phyloP scores from a whole-genome alignment of 2,329 filamentous ascomycete species.

The Penicillium frequentans region DNA sequence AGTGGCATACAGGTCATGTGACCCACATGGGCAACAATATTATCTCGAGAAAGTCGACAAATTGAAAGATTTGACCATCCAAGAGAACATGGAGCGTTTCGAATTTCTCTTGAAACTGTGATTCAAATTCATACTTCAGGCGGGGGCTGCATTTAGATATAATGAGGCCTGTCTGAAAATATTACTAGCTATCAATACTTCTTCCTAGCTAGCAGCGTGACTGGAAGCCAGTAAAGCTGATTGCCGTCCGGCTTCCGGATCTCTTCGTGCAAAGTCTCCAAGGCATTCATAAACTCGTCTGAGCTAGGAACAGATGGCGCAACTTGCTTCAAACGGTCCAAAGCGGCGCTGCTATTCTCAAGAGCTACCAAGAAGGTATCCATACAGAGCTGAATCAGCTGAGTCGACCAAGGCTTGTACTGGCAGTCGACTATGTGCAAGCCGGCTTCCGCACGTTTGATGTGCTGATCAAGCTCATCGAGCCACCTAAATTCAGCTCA shows the following conservation, averaged over 20 bases:
- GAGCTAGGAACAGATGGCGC: not conserved
- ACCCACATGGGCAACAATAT: too few relatives aligned
- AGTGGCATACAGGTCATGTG: too few relatives aligned
- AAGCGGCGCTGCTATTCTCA: not conserved
- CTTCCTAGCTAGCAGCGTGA: not conserved
- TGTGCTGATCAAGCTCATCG: constrained; percentile 1
- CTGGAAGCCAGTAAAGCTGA: constrained; percentile 4
- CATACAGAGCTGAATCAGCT: not conserved
- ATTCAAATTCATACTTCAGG: too few relatives aligned
- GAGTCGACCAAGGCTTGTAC: not conserved
- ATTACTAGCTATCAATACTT: not conserved
- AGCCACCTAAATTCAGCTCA: not conserved
- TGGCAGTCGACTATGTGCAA: constrained; percentile 1
- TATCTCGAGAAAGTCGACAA: too few relatives aligned
- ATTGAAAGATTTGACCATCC: too few relatives aligned
- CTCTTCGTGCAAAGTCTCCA: not conserved
- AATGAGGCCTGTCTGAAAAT: too few relatives aligned
- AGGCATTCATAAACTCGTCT: not conserved
- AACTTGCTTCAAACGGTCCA: not conserved
- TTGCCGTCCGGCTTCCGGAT: not conserved
- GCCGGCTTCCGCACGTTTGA: not conserved
- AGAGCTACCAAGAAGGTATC: not conserved
- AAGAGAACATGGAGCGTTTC: too few relatives aligned
- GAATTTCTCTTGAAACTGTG: too few relatives aligned
- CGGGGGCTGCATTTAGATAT: too few relatives aligned